These are phyloP conservation scores for Apostasia shenzhenica DNA, from an alignment of 106 monocot species.

Conservation along the genomic window DNA sequence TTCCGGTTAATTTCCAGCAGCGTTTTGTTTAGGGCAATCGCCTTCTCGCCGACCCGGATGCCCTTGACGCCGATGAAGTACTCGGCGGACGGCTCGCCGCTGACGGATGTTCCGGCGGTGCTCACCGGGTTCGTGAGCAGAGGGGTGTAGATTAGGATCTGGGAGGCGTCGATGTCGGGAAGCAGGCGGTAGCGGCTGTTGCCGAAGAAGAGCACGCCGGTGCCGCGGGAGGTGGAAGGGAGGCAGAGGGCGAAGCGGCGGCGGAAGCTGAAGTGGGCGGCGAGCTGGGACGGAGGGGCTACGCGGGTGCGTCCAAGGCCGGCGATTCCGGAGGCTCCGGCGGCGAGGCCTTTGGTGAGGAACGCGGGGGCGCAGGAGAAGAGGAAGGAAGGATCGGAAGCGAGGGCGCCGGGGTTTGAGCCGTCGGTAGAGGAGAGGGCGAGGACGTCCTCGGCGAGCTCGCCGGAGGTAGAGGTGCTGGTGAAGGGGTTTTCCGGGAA, in stretches of 20 bases:
- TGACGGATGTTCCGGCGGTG: conserved; percentile 27
- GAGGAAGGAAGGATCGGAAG: conserved; percentile 20
- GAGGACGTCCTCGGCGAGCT: conserved; percentile 35
- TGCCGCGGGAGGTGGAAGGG: conserved; percentile 4
- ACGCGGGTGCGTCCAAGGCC: conserved; percentile 37
- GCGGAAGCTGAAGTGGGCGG: conserved; percentile 31
- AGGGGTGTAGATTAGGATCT: conserved; percentile 50
- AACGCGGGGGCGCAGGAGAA: conserved; percentile 36
- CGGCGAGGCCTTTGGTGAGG: conserved; percentile 36
- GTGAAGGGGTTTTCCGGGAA: conserved; percentile 39
- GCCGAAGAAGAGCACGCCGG: conserved; percentile 68
- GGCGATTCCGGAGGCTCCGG: conserved; percentile 28
- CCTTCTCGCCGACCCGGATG: conserved; percentile 36
- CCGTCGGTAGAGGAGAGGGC: conserved; percentile 45
- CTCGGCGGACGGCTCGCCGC: conserved; percentile 52
- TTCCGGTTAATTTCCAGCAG: conserved; percentile 38
- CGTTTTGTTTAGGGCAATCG: conserved; percentile 22
- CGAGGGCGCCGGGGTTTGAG: conserved; percentile 17
- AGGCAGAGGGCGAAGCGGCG: conserved; percentile 65
- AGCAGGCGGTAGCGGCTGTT: conserved; percentile 48
- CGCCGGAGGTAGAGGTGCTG: conserved; percentile 22
- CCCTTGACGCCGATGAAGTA: conserved; percentile 59
- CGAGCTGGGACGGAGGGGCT: conserved; percentile 40
- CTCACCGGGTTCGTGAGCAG: conserved; percentile 62
- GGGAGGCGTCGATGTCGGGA: conserved; percentile 34